A percentile compares a stretch with the other conserved stretches of the same genome.
phyloP scores from a whole-genome alignment of 2,329 filamentous ascomycete genomes.

The Cercospora berteroae region DNA sequence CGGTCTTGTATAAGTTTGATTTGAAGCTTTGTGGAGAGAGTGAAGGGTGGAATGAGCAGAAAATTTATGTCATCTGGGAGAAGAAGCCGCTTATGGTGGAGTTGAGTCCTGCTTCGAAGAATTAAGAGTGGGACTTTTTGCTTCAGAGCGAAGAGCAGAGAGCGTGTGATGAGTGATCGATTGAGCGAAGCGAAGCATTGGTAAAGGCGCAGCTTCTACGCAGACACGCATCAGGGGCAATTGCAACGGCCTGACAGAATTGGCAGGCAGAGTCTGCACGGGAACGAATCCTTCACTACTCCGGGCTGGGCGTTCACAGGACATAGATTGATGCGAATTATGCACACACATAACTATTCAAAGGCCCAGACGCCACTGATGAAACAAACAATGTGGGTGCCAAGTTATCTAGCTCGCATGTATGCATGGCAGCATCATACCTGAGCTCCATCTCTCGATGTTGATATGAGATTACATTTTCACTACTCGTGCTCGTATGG shows the following conservation, averaged over 20 bases:
- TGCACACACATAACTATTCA: not conserved
- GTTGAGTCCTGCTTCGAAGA: slow-evolving; percentile 4
- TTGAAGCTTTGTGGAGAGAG: slow-evolving; percentile 32
- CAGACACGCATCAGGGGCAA: not conserved
- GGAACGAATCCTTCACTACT: not conserved
- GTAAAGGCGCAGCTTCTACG: not conserved
- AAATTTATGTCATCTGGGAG: slow-evolving; percentile 35
- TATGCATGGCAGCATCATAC: not conserved
- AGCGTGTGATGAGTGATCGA: not conserved
- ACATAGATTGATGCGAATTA: not conserved
- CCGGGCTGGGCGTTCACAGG: not conserved
- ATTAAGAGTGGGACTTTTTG: not conserved
- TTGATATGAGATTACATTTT: not conserved
- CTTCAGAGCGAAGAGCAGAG: not conserved
- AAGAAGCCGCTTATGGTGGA: slow-evolving; percentile 30
- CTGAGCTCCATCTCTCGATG: not conserved
- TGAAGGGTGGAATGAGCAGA: slow-evolving; percentile 35
- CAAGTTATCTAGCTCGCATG: not conserved
- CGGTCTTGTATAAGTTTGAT: slow-evolving; percentile 42
- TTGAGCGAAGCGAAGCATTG: not conserved
- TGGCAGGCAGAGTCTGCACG: not conserved
- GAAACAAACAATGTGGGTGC: not conserved
- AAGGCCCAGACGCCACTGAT: not conserved
- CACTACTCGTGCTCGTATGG: not conserved
- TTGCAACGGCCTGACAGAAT: not conserved